Evolutionary conservation across 2,329 filamentous ascomycete species (phyloP).

Genomic region (Shiraia sp.): DNA sequence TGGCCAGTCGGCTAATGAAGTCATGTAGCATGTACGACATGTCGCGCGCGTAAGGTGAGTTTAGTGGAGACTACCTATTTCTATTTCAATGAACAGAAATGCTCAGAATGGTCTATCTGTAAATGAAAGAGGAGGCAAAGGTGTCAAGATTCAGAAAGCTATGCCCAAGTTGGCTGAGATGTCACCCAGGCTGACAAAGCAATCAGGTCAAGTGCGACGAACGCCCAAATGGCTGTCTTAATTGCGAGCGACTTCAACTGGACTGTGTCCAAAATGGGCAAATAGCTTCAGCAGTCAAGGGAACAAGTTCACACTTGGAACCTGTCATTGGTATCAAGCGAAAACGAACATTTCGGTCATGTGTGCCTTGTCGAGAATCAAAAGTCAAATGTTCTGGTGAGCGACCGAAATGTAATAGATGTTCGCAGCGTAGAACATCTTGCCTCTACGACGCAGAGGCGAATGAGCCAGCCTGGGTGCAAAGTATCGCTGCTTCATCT

Average conservation of each 20-base stretch:
- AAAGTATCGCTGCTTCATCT: conserved; percentile 25
- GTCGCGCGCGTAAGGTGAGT: conserved; percentile 22
- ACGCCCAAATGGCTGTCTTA: conserved; percentile 34
- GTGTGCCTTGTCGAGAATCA: conserved; percentile 34
- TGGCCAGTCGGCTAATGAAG: conserved; percentile 6
- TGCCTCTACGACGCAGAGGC: conserved; percentile 36
- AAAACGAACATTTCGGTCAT: conserved; percentile 37
- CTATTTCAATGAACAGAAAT: too few relatives aligned
- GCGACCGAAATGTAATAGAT: conserved; percentile 32
- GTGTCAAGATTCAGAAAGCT: too few relatives aligned
- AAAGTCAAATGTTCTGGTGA: conserved; percentile 41
- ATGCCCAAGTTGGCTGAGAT: too few relatives aligned
- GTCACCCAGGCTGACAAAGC: conserved; percentile 6
- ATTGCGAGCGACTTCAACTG: conserved; percentile 34
- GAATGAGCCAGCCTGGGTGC: conserved; percentile 37
- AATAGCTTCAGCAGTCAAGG: conserved; percentile 16
- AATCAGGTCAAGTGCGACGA: conserved; percentile 38
- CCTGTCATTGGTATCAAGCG: conserved; percentile 33
- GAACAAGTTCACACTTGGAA: conserved; percentile 18
- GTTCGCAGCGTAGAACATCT: conserved; percentile 26
- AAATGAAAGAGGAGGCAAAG: too few relatives aligned
- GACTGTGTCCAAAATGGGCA: conserved; percentile 32
- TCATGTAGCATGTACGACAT: conserved; percentile 18
- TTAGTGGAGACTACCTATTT: not conserved
- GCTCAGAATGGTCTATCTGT: too few relatives aligned